Conservation (phyloP, 257 asterid genomes). For the Solanum medicagineum region DNA sequence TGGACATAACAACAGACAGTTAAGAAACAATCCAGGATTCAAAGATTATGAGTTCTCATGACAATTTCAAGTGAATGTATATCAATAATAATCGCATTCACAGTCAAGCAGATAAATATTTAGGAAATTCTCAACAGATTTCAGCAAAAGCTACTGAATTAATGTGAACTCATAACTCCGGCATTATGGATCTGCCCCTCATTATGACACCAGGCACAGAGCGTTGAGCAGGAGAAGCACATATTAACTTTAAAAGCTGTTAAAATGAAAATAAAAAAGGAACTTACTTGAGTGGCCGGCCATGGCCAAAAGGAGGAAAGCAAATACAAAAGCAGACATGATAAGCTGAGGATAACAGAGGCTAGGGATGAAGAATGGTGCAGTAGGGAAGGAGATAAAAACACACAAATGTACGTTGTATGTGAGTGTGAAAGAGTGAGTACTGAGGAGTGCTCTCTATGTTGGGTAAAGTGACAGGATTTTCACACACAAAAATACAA, state of each 20-base stretch:
- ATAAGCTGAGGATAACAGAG: neutral
- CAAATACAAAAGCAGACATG: slow-evolving; percentile 27
- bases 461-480: neutral
- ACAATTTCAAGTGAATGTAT: neutral
- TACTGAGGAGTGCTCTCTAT: neutral
- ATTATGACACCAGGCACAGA: neutral
- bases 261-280: neutral
- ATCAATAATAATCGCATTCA: neutral
- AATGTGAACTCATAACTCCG: neutral
- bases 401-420: neutral
- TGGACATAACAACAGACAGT: neutral
- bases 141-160: neutral
- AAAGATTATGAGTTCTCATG: neutral
- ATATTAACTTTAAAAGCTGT: neutral
- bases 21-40: neutral
- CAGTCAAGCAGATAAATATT: neutral
- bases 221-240: neutral
- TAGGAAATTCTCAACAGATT: neutral
- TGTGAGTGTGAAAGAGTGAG: neutral
- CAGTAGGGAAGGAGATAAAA: neutral
- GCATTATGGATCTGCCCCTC: neutral
- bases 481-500: neutral
- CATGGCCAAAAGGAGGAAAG: slow-evolving; percentile 50
- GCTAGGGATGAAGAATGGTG: neutral
- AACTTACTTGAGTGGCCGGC: slow-evolving; percentile 62